Base-by-base conservation (phyloP, 2,329 filamentous ascomycete genomes). In the Pseudogymnoascus sp. region DNA sequence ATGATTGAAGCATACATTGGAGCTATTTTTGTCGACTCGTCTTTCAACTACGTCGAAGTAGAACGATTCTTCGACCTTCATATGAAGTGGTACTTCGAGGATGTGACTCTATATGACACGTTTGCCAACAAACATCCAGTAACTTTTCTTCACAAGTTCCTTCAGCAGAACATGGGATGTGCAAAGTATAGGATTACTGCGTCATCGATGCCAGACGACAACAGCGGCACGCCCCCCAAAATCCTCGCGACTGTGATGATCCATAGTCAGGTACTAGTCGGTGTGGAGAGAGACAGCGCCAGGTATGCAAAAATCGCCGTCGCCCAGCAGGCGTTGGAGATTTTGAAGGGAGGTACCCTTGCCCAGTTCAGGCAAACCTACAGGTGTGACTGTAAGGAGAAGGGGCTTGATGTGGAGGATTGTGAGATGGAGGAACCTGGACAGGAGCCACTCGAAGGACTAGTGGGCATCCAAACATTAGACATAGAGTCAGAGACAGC, bases 1-100 rank as follows among this genome's bases (percentile, higher is more conserved):
- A 84, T 96, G 37, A 79, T 97, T 3, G 94, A 99, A 78, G 85
- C 93, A 0, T 94, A 92, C 68, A 77, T 97, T 2, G 94, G 92
- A 1, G 93, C 93, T 17, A 80, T 97, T 21, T 97, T 97, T 71
- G 88, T 99, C 9, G 94, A 99, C 73, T 88, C 90, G 0, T 78
- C 81, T 50, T 97, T 93, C 74, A 77, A 94, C 70, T 97, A 88
- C 73, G 72, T 73, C 10, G 79, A 85, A 15, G 88, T 97, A 1
- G 84, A 88, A 64, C 71, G 71, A 0, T 97, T 99, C 75, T 97
- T 96, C 74, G 74, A 84, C n/a, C 71, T 69, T 11, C 85, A 92
- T 65, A 82, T 97, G 61, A 80, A 81, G 62, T 86, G 85, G 2
- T 96, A 86, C 75, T 97, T 97, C 71, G 78, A 82, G 59, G 88